Percentiles rank a stretch among this genome's conserved stretches.
Evolutionary conservation across 2,329 filamentous ascomycete species (phyloP).

Genomic region (Dactylellina leptospora): DNA sequence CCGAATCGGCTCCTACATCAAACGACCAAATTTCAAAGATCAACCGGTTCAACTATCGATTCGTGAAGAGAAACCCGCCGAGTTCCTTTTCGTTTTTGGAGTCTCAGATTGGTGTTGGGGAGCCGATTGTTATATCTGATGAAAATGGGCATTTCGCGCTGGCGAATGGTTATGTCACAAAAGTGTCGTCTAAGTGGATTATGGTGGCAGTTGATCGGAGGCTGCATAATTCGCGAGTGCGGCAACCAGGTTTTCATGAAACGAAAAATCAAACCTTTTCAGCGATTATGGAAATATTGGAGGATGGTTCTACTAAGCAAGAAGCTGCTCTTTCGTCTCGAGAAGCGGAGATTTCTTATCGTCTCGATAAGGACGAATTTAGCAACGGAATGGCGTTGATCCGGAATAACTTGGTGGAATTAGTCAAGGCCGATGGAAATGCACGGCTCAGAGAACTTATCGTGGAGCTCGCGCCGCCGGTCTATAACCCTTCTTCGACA

Average conservation of each 20-base stretch:
- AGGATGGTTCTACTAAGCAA: constrained; percentile 62
- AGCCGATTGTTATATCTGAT: constrained; percentile 95
- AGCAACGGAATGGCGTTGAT: constrained; percentile 96
- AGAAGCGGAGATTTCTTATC: constrained; percentile 71
- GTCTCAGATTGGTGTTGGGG: constrained; percentile 84
- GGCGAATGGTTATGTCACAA: constrained; percentile 87
- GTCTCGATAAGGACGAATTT: constrained; percentile 97
- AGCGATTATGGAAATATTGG: constrained; percentile 86
- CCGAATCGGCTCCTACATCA: constrained; percentile 71
- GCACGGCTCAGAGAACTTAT: constrained; percentile 68
- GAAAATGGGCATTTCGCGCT: constrained; percentile 94
- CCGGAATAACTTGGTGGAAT: constrained; percentile 88
- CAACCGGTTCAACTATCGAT: constrained; percentile 87
- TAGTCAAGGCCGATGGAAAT: constrained; percentile 75
- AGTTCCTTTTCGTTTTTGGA: constrained; percentile 84
- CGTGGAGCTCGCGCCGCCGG: constrained; percentile 76
- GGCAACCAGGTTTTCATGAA: constrained; percentile 78
- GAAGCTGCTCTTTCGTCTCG: constrained; percentile 59
- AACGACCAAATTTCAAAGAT: constrained; percentile 80
- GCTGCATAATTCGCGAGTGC: constrained; percentile 83
- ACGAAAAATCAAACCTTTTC: constrained; percentile 82
- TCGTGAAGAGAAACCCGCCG: constrained; percentile 71
- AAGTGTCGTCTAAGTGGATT: constrained; percentile 72
- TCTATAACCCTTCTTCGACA: constrained; percentile 74
- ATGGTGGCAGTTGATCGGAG: constrained; percentile 82